Base-by-base conservation (phyloP, 225 moss, liverwort and hornwort species). In the Takakia lepidozioides region DNA sequence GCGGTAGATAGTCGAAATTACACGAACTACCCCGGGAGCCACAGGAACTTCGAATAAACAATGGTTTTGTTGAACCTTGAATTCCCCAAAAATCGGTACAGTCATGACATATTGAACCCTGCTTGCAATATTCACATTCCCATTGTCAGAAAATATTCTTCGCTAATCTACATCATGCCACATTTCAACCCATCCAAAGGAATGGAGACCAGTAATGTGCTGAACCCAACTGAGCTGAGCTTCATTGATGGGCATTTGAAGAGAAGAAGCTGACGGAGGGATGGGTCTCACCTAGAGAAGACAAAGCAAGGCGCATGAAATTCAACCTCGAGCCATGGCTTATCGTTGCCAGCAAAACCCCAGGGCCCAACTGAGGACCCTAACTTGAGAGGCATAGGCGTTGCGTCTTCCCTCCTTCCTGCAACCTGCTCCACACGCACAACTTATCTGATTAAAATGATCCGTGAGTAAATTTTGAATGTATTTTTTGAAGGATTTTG, bases 11-110 rank as follows among this genome's bases (percentile, higher is more conserved):
- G n/a, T n/a, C n/a, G n/a, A n/a, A n/a, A n/a, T n/a, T n/a, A n/a
- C n/a, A n/a, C n/a, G n/a, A n/a, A n/a, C n/a, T n/a, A n/a, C 84
- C 4, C 95, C 95, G 1, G 90, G 90, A 21, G 95, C 87, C 90
- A 95, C 87, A 23, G 95, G 95, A 61, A 90, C 66, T 59, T 90
- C 90, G 57, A 95, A 95, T 23, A 90, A 95, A 52, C 95, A 95
- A n/a, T n/a, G n/a, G n/a, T n/a, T n/a, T n/a, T n/a, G n/a, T n/a
- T n/a, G n/a, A n/a, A n/a, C n/a, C n/a, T n/a, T n/a, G n/a, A n/a
- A n/a, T n/a, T n/a, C n/a, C n/a, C n/a, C n/a, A n/a, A n/a, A n/a
- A n/a, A n/a, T n/a, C n/a, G n/a, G n/a, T n/a, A n/a, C n/a, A n/a
- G n/a, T n/a, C n/a, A n/a, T n/a, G n/a, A n/a, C n/a, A n/a, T n/a